A percentile compares a stretch with the other conserved stretches of the same genome.
phyloP scores from a whole-genome alignment of 805 yeast species.

The Ogataea nakhonphanomensis region DNA sequence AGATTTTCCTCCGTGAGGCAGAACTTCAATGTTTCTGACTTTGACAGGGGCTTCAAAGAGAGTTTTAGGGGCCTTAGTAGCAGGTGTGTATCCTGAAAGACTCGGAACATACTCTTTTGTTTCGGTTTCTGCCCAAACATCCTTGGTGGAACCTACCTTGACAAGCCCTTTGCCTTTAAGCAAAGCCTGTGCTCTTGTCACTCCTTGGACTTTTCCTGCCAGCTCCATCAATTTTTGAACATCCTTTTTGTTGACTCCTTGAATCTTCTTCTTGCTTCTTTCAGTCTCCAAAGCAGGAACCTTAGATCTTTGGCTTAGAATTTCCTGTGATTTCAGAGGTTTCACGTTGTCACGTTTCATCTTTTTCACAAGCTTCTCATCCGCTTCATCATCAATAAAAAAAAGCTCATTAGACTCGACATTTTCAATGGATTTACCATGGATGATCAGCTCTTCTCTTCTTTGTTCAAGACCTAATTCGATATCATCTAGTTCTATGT shows the following conservation, averaged over 20 bases:
- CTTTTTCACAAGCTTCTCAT: conserved; percentile 38
- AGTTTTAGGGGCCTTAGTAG: conserved; percentile 55
- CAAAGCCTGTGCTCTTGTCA: conserved; percentile 46
- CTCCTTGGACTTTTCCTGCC: conserved; percentile 70
- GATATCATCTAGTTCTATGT: conserved; percentile 81
- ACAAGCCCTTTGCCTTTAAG: conserved; percentile 65
- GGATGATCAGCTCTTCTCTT: conserved; percentile 56
- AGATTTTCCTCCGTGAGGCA: conserved; percentile 86
- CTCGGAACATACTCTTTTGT: conserved; percentile 40
- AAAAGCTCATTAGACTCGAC: conserved; percentile 48
- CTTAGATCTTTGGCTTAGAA: conserved; percentile 73
- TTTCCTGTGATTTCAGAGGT: conserved; percentile 45
- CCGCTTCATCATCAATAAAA: conserved; percentile 67
- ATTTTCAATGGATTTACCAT: conserved; percentile 41
- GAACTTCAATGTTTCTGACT: conserved; percentile 45
- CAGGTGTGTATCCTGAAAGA: conserved; percentile 44
- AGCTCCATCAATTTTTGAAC: conserved; percentile 63
- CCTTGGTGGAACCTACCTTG: conserved; percentile 43
- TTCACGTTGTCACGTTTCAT: conserved; percentile 38
- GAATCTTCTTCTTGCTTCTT: conserved; percentile 41
- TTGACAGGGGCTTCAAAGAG: conserved; percentile 48
- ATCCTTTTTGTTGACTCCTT: conserved; percentile 64
- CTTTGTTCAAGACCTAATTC: conserved; percentile 65
- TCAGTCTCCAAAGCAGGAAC: conserved; percentile 56
- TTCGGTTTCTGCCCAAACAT: conserved; percentile 58